Base-by-base conservation (phyloP, 73 alveolate genomes). In the Paramecium octaurelia region DNA sequence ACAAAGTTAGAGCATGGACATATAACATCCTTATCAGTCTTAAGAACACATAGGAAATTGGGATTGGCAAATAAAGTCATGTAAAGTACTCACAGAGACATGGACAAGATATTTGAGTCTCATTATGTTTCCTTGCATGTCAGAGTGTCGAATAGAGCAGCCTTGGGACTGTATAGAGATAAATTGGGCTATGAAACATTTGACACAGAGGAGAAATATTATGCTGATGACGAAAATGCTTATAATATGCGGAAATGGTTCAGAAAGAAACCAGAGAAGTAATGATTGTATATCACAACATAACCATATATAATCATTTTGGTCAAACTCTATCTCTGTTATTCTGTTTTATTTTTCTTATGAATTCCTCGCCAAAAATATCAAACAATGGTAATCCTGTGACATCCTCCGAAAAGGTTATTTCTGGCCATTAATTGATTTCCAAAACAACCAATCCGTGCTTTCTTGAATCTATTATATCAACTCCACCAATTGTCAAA, bases 171-270 rank as follows among this genome's bases (percentile, higher is more conserved):
- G 16, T 98, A 98, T 91, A 88, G 94, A 77, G 98, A 92, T 57
- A 95, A 91, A 50, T 97, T 98, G n/a, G 97, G 97, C 34, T 98
- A 94, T 95, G 94, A 96, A 84, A 95, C 76, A 34, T 46, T 88
- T 92, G 97, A 95, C 3, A 71, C 92, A 24, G 99, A 97, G 59
- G 93, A 93, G 31, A 94, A 92, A 71, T 97, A 98, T 95, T 98
- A 97, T 75, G 99, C 99, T n/a, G 99, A 98, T 92, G 98, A 96
- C 1, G 99, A 98, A 87, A 99, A 98, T 93, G 99, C 99, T n/a
- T 95, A 92, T 60, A 98, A 97, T 91, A 98, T 98, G 99, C 93
- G 98, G 16, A 96, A 97, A 89, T 93, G 85, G 95, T 97, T 97
- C 88, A 92, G 94, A 60, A 75, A 75, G 6, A 75, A 75, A 24